Evolutionary conservation across 106 monocot genomes (phyloP).

Genomic region (Chionographis japonica): DNA sequence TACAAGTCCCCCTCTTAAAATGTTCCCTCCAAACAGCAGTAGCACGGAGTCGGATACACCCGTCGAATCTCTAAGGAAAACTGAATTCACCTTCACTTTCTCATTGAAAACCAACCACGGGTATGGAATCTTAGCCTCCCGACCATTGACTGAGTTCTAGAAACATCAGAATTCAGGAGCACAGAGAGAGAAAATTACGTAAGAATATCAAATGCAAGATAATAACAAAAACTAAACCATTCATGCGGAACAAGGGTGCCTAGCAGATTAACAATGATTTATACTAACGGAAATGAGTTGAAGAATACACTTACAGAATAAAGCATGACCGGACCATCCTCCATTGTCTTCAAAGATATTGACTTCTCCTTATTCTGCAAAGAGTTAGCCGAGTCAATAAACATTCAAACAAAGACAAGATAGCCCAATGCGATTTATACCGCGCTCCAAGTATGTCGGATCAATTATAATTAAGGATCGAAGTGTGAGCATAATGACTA

Average conservation of each 20-base stretch:
- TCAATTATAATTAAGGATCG: too few relatives aligned
- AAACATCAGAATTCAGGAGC: not conserved
- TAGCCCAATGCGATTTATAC: not conserved
- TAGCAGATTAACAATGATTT: not conserved
- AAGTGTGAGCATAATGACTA: too few relatives aligned
- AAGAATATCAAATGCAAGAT: not conserved
- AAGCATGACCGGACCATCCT: conserved; percentile 99
- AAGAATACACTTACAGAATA: conserved; percentile 63
- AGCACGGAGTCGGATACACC: conserved; percentile 82
- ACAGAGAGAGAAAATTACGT: not conserved
- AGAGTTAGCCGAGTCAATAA: not conserved
- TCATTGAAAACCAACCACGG: conserved; percentile 99
- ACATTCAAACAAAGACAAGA: not conserved
- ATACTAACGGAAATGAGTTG: not conserved
- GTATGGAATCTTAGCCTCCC: conserved; percentile 80
- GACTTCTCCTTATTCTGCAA: conserved; percentile 94
- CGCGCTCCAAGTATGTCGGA: too few relatives aligned
- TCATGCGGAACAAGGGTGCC: not conserved
- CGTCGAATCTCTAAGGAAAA: conserved; percentile 96
- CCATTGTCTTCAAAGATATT: conserved; percentile 95
- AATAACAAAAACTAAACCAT: not conserved
- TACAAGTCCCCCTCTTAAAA: conserved; percentile 80
- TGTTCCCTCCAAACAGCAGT: conserved; percentile 84
- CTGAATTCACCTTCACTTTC: conserved; percentile 98
- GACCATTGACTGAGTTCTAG: conserved; percentile 94